These are phyloP conservation scores for Jasminum sambac DNA, from an alignment of 257 asterid species.

Conservation along the genomic window DNA sequence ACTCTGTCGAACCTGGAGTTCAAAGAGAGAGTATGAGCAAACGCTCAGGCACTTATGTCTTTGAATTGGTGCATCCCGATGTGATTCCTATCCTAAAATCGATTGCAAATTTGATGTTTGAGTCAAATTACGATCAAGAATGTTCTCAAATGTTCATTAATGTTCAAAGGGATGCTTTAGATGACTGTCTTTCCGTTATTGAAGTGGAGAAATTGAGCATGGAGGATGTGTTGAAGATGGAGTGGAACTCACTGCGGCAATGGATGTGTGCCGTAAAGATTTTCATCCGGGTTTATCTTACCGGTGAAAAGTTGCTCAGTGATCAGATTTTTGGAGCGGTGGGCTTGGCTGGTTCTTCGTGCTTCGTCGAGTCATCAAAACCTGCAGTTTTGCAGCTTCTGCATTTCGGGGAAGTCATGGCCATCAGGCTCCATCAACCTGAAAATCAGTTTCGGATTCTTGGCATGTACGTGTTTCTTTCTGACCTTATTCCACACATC, in stretches of 20 bases:
- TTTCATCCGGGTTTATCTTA: constrained; percentile 74
- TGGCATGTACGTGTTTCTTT: constrained; percentile 83
- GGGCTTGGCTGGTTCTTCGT: constrained; percentile 43
- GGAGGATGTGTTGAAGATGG: constrained; percentile 88
- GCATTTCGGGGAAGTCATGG: constrained; percentile 73
- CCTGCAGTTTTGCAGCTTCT: constrained; percentile 70
- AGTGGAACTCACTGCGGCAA: constrained; percentile 67
- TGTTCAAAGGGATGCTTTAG: constrained; percentile 79
- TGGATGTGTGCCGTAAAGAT: constrained; percentile 89
- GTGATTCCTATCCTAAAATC: constrained; percentile 60
- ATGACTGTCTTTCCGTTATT: constrained; percentile 76
- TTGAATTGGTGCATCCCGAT: constrained; percentile 66
- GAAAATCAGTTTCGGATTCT: constrained; percentile 82
- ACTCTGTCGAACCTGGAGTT: constrained; percentile 61
- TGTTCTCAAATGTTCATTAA: constrained; percentile 74
- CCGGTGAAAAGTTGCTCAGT: constrained; percentile 67
- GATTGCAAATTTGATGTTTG: constrained; percentile 77
- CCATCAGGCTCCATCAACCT: constrained; percentile 80
- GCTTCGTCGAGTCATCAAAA: constrained; percentile 74
- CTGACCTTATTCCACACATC: constrained; percentile 63
- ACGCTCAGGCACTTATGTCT: constrained; percentile 56
- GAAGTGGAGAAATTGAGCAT: constrained; percentile 81
- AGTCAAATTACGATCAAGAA: constrained; percentile 69
- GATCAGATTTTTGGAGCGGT: constrained; percentile 83
- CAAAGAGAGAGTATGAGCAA: constrained; percentile 73